Evolutionary conservation across 495 filamentous ascomycete species (phyloP).

Genomic region (Amniculicola lignicola): DNA sequence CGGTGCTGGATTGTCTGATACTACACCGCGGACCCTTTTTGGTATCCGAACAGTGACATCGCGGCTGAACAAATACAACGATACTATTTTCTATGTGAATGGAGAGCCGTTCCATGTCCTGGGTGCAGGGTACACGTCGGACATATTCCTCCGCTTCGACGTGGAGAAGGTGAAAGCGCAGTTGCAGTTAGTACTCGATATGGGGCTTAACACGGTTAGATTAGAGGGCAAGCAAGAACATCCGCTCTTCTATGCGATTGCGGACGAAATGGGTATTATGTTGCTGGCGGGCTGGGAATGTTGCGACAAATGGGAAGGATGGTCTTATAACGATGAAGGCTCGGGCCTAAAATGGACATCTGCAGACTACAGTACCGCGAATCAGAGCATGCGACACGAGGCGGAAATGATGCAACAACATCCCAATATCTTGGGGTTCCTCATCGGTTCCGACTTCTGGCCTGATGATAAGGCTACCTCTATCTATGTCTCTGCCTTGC

Average conservation of each 20-base stretch:
- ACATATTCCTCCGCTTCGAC: conserved; percentile 61
- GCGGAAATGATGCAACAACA: conserved; percentile 42
- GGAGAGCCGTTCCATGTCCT: conserved; percentile 56
- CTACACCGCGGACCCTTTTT: conserved; percentile 41
- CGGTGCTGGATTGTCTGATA: conserved; percentile 47
- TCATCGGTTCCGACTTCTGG: conserved; percentile 63
- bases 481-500: conserved; percentile 51
- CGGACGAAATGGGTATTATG: conserved; percentile 60
- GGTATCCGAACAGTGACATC: conserved; percentile 57
- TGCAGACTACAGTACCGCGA: conserved; percentile 54
- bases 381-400: conserved; percentile 57
- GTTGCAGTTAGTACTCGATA: conserved; percentile 52
- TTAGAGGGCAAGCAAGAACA: conserved; percentile 67
- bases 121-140: conserved; percentile 58
- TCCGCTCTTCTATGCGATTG: conserved; percentile 55
- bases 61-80: conserved; percentile 51
- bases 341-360: conserved; percentile 49
- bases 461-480: conserved; percentile 55
- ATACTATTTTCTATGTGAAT: conserved; percentile 57
- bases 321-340: conserved; percentile 59
- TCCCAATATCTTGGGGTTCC: conserved; percentile 54
- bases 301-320: conserved; percentile 67
- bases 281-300: conserved; percentile 65
- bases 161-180: conserved; percentile 45
- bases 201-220: conserved; percentile 61